Base-by-base conservation (phyloP, 345 rosid species). In the Microthlaspi erraticum region DNA sequence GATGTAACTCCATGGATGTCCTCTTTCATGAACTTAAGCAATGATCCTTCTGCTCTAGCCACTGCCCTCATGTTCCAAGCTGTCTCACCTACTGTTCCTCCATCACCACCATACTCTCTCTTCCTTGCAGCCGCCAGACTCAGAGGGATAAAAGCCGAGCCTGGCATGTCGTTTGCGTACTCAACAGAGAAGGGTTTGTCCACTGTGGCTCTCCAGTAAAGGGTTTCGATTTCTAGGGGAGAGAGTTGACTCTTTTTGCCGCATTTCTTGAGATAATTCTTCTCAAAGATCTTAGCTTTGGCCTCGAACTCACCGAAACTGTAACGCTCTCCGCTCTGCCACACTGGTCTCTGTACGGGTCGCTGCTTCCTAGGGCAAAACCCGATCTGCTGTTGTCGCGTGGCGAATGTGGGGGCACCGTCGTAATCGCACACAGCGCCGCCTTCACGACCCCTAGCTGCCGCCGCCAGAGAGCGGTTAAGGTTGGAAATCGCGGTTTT, bases 361-460 rank as follows among this genome's bases (percentile, higher is more conserved):
- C 99, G 83, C 32, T 87, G 90, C 70, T 82, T 93, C 49, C 97
- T 76, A 11, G 99, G 96, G 80, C 94, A 91, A 80, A 93, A 93
- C 14, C 99, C 99, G 87, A 94, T 88, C 94, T 94, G 99, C 83
- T 94, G 99, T 81, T 89, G 97, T 2, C 99, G 91, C 34, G 99
- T 94, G 46, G 99, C 86, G 84, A 91, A 94, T 83, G 98, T 86
- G 59, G 97, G 96, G 19, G 76, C 59, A 7, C 86, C 81, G 58
- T 81, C 86, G 10, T 77, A 77, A 41, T 61, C 74, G 10, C 72
- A 69, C 16, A 43, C 56, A 9, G 42, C 66, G 23, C 49, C 59
- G 16, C 75, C 79, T 6, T 75, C 70, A 42, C 74, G 64, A 12
- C 16, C 83, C 33, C 66, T 66, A 20, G 71, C 77, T 12, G 82